phyloP scores from a whole-genome alignment of 116 monocot genomes.

The Trichopus zeylanicus region DNA sequence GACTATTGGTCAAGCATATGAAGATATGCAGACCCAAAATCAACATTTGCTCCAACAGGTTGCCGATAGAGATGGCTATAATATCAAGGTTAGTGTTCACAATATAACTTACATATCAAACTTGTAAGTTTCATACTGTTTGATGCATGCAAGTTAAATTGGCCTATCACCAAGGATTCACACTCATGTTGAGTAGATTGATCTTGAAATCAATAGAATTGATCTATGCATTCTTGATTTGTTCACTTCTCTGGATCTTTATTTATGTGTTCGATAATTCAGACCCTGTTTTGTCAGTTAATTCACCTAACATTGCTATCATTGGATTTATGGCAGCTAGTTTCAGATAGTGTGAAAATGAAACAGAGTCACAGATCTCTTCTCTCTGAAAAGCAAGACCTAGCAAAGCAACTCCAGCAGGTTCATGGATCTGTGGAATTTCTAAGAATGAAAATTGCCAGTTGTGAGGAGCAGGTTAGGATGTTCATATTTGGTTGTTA shows the following conservation, averaged over 20 bases:
- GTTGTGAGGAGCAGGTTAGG: conserved; percentile 73
- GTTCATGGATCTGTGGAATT: conserved; percentile 50
- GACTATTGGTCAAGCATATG: conserved; percentile 98
- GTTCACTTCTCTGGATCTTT: too few species aligned
- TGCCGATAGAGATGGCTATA: conserved; percentile 79
- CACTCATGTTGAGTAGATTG: too few species aligned
- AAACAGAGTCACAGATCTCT: conserved; percentile 72
- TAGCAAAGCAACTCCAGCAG: conserved; percentile 63
- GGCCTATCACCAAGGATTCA: neutral
- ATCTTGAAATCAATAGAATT: too few species aligned
- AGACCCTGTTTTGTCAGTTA: too few species aligned
- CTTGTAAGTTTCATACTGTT: too few species aligned
- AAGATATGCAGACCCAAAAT: conserved; percentile 96
- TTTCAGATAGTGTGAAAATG: conserved; percentile 93
- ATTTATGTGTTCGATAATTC: too few species aligned
- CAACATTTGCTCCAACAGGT: conserved; percentile 75
- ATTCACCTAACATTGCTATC: neutral
- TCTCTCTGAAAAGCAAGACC: conserved; percentile 61
- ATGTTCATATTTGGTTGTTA: neutral
- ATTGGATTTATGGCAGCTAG: conserved; percentile 41
- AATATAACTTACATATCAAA: neutral
- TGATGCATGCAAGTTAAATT: too few species aligned
- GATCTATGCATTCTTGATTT: neutral
- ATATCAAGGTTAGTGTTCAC: conserved; percentile 59
- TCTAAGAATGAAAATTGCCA: conserved; percentile 42